Evolutionary conservation across 176 grass and related monocot genomes (phyloP).

Genomic region (Dendrocalamus sinicus): DNA sequence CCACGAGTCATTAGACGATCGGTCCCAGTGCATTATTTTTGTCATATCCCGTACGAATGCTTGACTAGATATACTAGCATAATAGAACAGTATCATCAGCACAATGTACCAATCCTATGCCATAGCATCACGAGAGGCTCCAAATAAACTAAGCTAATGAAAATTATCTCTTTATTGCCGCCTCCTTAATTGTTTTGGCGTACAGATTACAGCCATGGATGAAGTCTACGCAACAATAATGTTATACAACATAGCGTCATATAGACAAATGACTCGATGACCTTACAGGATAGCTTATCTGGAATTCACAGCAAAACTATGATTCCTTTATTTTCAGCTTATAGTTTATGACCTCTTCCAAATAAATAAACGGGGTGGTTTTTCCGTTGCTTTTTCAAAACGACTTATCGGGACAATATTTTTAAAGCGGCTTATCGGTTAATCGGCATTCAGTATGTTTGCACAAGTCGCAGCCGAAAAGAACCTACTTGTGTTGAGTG

Average conservation of each 20-base stretch:
- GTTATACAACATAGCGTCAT: neutral
- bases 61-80: neutral
- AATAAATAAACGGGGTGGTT: too few species aligned
- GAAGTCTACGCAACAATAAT: neutral
- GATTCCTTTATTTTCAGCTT: too few species aligned
- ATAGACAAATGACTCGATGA: neutral
- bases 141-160: neutral
- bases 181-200: neutral
- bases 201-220: constrained; percentile 8
- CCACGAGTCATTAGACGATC: neutral
- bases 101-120: too few species aligned
- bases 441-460: too few species aligned
- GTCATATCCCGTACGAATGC: neutral
- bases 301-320: constrained; percentile 11
- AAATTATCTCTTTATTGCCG: neutral
- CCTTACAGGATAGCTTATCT: neutral
- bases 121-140: too few species aligned
- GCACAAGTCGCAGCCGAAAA: too few species aligned
- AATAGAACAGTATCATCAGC: neutral
- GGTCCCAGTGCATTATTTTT: neutral
- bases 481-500: neutral
- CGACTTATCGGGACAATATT: too few species aligned
- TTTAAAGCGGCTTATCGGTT: too few species aligned
- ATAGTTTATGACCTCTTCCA: too few species aligned
- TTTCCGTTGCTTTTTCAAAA: too few species aligned